Conservation (phyloP, 2,329 filamentous ascomycete genomes). For the Pseudogymnoascus sp. region DNA sequence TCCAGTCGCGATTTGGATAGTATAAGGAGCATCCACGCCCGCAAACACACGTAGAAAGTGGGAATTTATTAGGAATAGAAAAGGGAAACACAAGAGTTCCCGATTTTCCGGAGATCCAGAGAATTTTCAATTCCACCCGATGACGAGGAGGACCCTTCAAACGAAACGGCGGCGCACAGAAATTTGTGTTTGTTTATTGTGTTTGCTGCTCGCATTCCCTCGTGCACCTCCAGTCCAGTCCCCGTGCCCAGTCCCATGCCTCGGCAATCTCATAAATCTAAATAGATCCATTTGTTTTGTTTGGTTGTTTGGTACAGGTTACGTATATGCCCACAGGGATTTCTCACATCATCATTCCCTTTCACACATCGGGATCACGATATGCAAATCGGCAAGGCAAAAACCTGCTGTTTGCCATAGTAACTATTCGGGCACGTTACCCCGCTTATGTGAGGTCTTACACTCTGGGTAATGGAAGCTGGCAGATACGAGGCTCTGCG, state of each 20-base stretch:
- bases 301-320: neutral
- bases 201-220: neutral
- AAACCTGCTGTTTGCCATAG: neutral
- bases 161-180: neutral
- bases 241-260: neutral
- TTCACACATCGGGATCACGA: neutral
- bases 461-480: neutral
- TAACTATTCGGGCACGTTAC: neutral
- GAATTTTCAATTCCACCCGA: neutral
- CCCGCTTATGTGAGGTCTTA: neutral
- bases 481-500: slow-evolving; percentile 5
- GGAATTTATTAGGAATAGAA: slow-evolving; percentile 5
- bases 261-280: neutral
- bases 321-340: neutral
- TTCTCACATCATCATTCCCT: neutral
- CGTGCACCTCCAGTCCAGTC: neutral
- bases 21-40: neutral
- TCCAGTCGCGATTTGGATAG: neutral
- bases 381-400: neutral
- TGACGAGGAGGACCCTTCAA: neutral
- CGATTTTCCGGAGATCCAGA: neutral
- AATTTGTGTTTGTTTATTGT: neutral
- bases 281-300: neutral
- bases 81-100: neutral
- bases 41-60: neutral